Evolutionary conservation across 768 basidiomycete genomes (phyloP).

Genomic region (Suillus tomentosus): DNA sequence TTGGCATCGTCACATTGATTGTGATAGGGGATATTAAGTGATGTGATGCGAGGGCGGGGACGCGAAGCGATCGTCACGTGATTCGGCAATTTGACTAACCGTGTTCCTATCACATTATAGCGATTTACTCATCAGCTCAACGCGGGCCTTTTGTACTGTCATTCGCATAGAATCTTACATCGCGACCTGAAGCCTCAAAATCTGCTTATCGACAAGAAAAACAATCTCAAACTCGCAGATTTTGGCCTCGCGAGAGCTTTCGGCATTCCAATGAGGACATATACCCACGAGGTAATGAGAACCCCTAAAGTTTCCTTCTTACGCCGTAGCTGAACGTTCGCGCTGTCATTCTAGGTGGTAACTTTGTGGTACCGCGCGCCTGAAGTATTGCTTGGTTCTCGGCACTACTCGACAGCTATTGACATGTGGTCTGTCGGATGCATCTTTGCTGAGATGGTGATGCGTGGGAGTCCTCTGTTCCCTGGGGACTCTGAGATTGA

Average conservation of each 20-base stretch:
- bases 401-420: slow-evolving; percentile 96
- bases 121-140: slow-evolving; percentile 96
- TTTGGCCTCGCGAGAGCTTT: slow-evolving; percentile 97
- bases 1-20: slow-evolving; percentile 23
- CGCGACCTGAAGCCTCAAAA: slow-evolving; percentile 98
- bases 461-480: slow-evolving; percentile 88
- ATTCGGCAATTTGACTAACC: slow-evolving; percentile 13
- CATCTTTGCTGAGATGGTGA: slow-evolving; percentile 98
- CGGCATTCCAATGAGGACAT: slow-evolving; percentile 98
- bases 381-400: slow-evolving; percentile 92
- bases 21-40: slow-evolving; percentile 19
- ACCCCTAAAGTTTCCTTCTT: slow-evolving; percentile 3
- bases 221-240: slow-evolving; percentile 95
- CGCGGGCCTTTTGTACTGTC: slow-evolving; percentile 91
- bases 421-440: slow-evolving; percentile 99
- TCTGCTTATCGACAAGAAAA: slow-evolving; percentile 83
- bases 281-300: slow-evolving; percentile 87
- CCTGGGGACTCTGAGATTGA: slow-evolving; percentile 99
- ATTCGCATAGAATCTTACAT: slow-evolving; percentile 94
- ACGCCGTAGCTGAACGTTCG: neutral
- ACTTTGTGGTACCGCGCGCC: slow-evolving; percentile 99
- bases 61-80: slow-evolving; percentile 35
- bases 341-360: slow-evolving; percentile 69
- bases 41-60: neutral
- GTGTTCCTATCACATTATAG: slow-evolving; percentile 42